A percentile compares a stretch with the other conserved stretches of the same genome.
These are phyloP conservation scores for Penicillium brasilianum DNA, from an alignment of 2,329 filamentous ascomycete species.

Conservation along the genomic window DNA sequence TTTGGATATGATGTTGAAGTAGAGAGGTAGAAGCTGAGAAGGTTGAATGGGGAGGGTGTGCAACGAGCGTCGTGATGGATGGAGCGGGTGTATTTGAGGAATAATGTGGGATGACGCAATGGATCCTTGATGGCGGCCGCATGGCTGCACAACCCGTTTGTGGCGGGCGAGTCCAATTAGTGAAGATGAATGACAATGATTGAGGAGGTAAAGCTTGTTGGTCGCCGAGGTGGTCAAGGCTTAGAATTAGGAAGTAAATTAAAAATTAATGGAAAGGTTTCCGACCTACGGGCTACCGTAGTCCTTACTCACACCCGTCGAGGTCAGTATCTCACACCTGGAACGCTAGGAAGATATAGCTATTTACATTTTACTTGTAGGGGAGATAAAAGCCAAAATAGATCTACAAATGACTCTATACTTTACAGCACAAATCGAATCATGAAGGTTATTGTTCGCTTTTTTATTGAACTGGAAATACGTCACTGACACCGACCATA, in stretches of 20 bases:
- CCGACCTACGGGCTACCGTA: neutral
- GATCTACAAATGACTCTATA: neutral
- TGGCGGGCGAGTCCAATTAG: neutral
- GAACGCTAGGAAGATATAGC: neutral
- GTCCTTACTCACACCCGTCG: neutral
- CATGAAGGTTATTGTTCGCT: slow-evolving; percentile 40
- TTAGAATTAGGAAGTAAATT: neutral
- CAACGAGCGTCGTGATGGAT: neutral
- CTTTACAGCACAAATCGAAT: slow-evolving; percentile 3
- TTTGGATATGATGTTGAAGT: neutral
- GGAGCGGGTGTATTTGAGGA: slow-evolving; percentile 15
- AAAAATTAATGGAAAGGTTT: neutral
- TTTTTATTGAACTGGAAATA: slow-evolving; percentile 49
- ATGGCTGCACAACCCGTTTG: slow-evolving; percentile 18
- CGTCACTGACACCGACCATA: slow-evolving; percentile 43
- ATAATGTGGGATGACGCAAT: slow-evolving; percentile 35
- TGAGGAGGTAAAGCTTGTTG: neutral
- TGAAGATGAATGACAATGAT: neutral
- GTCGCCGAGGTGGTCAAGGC: neutral
- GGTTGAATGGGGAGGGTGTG: neutral
- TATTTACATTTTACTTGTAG: neutral
- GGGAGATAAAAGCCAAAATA: neutral
- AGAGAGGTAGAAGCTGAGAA: neutral
- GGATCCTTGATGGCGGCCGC: slow-evolving; percentile 20
- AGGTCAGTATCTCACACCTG: neutral